A percentile compares a stretch with the other conserved stretches of the same genome.
Conservation (phyloP, 768 basidiomycete genomes). For the Leccinum sublutescens region DNA sequence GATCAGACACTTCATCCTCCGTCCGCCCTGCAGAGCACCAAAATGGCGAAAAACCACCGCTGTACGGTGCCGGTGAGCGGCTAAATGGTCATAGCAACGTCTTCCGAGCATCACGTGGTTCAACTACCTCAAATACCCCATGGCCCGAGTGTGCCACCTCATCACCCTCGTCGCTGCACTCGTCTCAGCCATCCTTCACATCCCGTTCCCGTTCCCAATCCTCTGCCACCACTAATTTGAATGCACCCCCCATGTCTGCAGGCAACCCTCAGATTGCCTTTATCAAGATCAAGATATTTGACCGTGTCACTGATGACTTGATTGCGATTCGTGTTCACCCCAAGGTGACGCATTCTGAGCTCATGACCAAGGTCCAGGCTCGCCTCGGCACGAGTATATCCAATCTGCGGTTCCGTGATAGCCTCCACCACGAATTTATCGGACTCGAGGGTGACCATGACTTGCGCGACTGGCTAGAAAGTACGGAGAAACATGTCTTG, state of each 20-base stretch:
- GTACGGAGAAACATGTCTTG: conserved; percentile 78
- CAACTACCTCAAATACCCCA: conserved; percentile 26
- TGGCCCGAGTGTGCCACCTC: conserved; percentile 33
- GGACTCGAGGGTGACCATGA: conserved; percentile 62
- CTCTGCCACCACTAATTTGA: conserved; percentile 47
- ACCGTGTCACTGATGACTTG: conserved; percentile 88
- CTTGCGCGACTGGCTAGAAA: conserved; percentile 71
- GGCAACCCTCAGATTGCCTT: conserved; percentile 82
- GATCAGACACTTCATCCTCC: conserved; percentile 50
- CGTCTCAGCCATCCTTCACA: conserved; percentile 52
- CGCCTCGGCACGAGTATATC: conserved; percentile 76
- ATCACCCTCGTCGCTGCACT: conserved; percentile 49
- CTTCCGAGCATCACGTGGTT: conserved; percentile 32
- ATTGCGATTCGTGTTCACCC: conserved; percentile 98
- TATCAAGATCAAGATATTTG: conserved; percentile 98
- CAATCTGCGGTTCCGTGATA: conserved; percentile 73
- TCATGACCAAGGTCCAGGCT: conserved; percentile 90
- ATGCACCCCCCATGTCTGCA: conserved; percentile 72
- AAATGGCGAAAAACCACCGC: conserved; percentile 32
- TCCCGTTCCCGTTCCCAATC: conserved; percentile 60
- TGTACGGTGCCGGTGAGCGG: conserved; percentile 27
- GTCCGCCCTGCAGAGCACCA: conserved; percentile 32
- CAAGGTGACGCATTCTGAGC: conserved; percentile 76
- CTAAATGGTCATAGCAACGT: conserved; percentile 17
- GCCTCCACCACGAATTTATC: conserved; percentile 60